Base-by-base conservation (phyloP, 495 filamentous ascomycete genomes). In the Evansstolkia leycettana region DNA sequence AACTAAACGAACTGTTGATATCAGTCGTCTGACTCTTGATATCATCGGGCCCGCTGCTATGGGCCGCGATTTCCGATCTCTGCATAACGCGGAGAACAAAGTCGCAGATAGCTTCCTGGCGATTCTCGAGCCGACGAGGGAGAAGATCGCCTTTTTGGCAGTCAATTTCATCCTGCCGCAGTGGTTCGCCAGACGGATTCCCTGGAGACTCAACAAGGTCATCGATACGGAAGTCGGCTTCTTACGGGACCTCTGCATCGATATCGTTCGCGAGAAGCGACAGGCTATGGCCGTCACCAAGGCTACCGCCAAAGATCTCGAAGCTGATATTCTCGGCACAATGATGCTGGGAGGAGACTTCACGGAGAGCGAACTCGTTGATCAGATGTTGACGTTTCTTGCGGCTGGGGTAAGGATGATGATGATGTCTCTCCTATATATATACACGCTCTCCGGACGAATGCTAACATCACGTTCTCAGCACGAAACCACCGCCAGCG, bases 31-130 rank as follows among this genome's bases (percentile, higher is more conserved):
- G 0, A 87, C 87, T 0, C 76, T 94, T 7, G 88, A 94, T 46
- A 87, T 94, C 37, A 89, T 94, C 42, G 86, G 88, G 6, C 54
- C 77, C 4, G 80, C 84, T 0, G 85, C 85, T 1, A 72, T 94
- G 47, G 86, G 85, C 0, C 70, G 75, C 16, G 83, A 93, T 34
- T 94, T 94, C 46, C 61, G 67, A 19, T 75, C 84, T 1, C 64
- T 94, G 33, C 47, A 73, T 15, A 63, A 84, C 43, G 72, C 72
- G 0, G 51, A 73, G 10, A 79, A 75, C 45, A 64, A 71, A 38
- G 69, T 94, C 11, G 75, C 69, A 17, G 48, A 68, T 28, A 84
- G 75, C 1, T 94, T 94, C 54, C 55, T 67, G 2, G 59, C 36
- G 0, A 69, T 76, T 36, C 50, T 75, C 2, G 62, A 69, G 26